These are phyloP conservation scores for Antitrichia curtipendula DNA, from an alignment of 225 moss, liverwort and hornwort species.

Conservation along the genomic window DNA sequence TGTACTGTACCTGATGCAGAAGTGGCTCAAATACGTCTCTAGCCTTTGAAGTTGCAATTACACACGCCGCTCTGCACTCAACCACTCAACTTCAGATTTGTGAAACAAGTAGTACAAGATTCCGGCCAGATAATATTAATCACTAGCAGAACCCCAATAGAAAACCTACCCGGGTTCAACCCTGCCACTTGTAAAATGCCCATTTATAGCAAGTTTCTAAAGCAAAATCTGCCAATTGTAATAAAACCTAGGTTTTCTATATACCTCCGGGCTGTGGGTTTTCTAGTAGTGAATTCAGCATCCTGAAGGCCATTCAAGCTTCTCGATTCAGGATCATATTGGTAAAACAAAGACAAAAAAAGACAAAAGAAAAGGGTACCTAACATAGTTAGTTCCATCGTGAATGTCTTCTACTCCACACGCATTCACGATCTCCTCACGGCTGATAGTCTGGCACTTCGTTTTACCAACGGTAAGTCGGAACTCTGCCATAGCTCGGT, in stretches of 20 bases:
- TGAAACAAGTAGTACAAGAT: background rate
- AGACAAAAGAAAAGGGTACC: constrained; percentile 18
- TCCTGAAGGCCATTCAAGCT: background rate
- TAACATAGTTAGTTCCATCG: constrained; percentile 93
- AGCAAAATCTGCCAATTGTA: background rate
- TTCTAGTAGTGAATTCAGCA: background rate
- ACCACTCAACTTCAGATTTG: background rate
- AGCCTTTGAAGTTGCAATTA: constrained; percentile 88
- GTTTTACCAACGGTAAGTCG: constrained; percentile 73
- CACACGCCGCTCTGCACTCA: constrained; percentile 80
- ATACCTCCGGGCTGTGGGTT: background rate
- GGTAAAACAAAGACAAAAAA: background rate
- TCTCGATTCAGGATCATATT: background rate
- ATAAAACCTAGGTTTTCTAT: background rate
- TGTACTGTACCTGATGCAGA: constrained; percentile 69
- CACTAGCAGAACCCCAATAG: background rate
- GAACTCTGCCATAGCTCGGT: constrained; percentile 97
- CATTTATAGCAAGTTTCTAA: background rate
- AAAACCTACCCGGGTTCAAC: background rate
- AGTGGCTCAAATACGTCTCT: constrained; percentile 93
- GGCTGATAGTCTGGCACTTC: constrained; percentile 71
- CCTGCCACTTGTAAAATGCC: background rate
- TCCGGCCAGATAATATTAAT: background rate
- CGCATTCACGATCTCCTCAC: constrained; percentile 98
- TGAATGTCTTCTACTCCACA: constrained; percentile 98